Base-by-base conservation (phyloP, 2,329 filamentous ascomycete genomes). In the Graphilbum fragrans region DNA sequence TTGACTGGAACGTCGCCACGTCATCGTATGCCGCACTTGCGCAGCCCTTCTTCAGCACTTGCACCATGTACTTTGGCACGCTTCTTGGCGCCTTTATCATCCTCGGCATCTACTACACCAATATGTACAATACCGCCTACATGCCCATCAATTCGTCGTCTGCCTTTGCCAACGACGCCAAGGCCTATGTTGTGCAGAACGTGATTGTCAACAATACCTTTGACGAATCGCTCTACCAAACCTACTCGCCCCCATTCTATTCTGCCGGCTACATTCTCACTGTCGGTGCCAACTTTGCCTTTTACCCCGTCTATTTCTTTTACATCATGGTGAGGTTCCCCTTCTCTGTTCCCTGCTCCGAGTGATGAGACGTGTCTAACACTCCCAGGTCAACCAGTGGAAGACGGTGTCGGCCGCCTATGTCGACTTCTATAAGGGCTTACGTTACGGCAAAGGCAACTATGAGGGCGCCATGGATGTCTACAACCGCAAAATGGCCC, bases 1-100 rank as follows among this genome's bases (percentile, higher is more conserved):
- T 70, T 29, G 69, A 73, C 52, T 69, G 65, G 60, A 72, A 71
- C 38, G 55, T 64, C 14, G 55, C 58, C 3, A 64, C 60, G 0
- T 60, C 51, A 23, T 62, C 57, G 10, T 64, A 60, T 39, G 59
- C 56, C 0, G 57, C 62, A 0, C 55, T 65, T 7, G 51, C 55
- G 0, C 51, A 55, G 40, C 65, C 65, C 0, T 67, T 67, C 38
- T 66, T 66, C 43, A 56, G 56, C 48, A 62, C 42, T 9, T 60
- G 41, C 53, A 67, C 52, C 45, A 59, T 41, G 43, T 63, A 40
- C 53, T 58, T 40, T 46, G 56, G 58, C 38, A 49, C 53, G 0
- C 32, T 63, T 0, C 19, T 66, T 0, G 60, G 57, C 3, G 64
- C 58, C 0, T 40, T 60, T 5, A 54, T 65, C n/a, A 63, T 67